Percentiles rank a stretch among this genome's conserved stretches.
Evolutionary conservation across 1,284 basidiomycete genomes (phyloP).

Genomic region (Fomitopsis pinicola): DNA sequence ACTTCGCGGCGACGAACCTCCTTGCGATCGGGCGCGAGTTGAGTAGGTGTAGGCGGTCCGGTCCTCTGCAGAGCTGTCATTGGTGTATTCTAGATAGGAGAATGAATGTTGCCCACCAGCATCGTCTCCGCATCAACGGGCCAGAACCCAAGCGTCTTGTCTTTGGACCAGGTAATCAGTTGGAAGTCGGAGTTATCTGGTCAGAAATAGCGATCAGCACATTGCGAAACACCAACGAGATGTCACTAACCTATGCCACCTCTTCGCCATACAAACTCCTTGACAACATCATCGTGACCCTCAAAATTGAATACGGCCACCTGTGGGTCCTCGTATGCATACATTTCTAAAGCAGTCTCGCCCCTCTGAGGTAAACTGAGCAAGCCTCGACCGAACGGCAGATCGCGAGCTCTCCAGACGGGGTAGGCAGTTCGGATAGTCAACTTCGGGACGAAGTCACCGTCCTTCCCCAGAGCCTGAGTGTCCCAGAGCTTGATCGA

Average conservation of each 20-base stretch:
- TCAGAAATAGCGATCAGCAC: background rate
- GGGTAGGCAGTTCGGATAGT: conserved; percentile 81
- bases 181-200: conserved; percentile 77
- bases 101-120: conserved; percentile 39
- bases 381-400: conserved; percentile 91
- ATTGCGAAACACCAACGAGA: conserved; percentile 27
- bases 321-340: conserved; percentile 45
- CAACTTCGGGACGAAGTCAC: conserved; percentile 35
- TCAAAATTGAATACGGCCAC: conserved; percentile 75
- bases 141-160: conserved; percentile 90
- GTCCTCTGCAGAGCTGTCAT: conserved; percentile 15
- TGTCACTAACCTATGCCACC: conserved; percentile 47
- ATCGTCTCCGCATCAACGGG: conserved; percentile 74
- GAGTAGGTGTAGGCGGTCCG: conserved; percentile 15
- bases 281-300: conserved; percentile 91
- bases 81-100: background rate
- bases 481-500: conserved; percentile 86
- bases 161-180: conserved; percentile 96
- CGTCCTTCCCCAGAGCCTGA: conserved; percentile 19
- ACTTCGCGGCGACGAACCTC: conserved; percentile 13
- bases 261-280: conserved; percentile 96
- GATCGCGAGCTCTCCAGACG: conserved; percentile 89
- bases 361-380: conserved; percentile 90
- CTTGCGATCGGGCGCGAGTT: conserved; percentile 4
- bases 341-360: conserved; percentile 85